These are phyloP conservation scores for Entamoeba dispar DNA, from an alignment of 208 protist genomes.

Conservation along the genomic window DNA sequence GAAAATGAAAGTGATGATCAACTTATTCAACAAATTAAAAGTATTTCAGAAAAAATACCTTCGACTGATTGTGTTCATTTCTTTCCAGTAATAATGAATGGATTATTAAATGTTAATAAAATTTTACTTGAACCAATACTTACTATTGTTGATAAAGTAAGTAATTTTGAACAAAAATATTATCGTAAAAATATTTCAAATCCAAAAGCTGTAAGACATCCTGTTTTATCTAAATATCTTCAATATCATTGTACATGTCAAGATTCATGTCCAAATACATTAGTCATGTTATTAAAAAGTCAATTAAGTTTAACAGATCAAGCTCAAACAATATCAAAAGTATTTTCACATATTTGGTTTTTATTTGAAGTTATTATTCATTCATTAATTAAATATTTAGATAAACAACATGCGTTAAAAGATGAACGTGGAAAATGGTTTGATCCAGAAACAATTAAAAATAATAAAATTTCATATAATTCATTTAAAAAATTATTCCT, in stretches of 20 bases:
- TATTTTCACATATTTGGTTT: not conserved
- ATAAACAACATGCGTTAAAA: not conserved
- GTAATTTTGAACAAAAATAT: not conserved
- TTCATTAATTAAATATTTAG: not conserved
- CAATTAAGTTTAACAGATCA: not conserved
- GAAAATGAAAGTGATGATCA: not conserved
- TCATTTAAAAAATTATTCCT: not conserved
- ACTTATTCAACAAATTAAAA: not conserved
- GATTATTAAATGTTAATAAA: not conserved
- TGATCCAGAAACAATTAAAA: not conserved
- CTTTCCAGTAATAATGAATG: not conserved
- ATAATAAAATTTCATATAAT: too few species aligned
- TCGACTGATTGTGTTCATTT: not conserved
- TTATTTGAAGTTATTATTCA: not conserved
- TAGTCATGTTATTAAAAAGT: not conserved
- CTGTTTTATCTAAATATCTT: not conserved
- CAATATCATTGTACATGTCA: not conserved
- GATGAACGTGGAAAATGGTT: not conserved
- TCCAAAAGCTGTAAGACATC: not conserved
- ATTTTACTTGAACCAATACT: not conserved
- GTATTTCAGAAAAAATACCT: not conserved
- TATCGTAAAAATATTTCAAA: too few species aligned
- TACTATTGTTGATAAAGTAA: not conserved
- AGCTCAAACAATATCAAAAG: not conserved
- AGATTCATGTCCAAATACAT: not conserved